phyloP scores from a whole-genome alignment of 495 filamentous ascomycete species.

The Lophiotrema nucula region DNA sequence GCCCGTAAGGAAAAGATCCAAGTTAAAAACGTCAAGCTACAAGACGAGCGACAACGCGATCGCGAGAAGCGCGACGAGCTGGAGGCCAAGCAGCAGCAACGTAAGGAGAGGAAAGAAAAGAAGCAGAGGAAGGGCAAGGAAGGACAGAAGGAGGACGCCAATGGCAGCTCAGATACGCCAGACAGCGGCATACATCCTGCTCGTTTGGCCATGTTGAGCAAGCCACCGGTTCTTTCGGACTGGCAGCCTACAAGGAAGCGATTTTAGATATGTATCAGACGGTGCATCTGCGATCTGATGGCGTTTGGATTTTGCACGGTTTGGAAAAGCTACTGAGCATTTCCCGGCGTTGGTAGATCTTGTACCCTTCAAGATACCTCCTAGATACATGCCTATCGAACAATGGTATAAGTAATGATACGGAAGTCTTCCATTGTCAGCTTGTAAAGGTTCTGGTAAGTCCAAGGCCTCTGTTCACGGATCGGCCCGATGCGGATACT shows the following conservation, averaged over 20 bases:
- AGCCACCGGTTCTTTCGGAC: not conserved
- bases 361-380: too few species aligned
- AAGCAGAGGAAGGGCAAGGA: slow-evolving; percentile 21
- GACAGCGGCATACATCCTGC: slow-evolving; percentile 40
- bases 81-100: slow-evolving; percentile 30
- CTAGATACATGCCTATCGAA: too few species aligned
- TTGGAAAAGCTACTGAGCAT: too few species aligned
- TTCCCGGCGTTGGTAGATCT: too few species aligned
- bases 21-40: slow-evolving; percentile 82
- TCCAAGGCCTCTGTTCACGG: not conserved
- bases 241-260: not conserved
- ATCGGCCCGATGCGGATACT: slow-evolving; percentile 11
- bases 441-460: too few species aligned
- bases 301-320: too few species aligned
- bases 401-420: too few species aligned
- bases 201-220: slow-evolving; percentile 33
- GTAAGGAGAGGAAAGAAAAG: slow-evolving; percentile 27
- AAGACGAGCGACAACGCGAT: slow-evolving; percentile 36
- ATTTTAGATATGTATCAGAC: not conserved
- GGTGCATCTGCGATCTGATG: too few species aligned
- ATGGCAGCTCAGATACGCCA: not conserved
- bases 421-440: too few species aligned
- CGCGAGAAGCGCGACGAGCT: slow-evolving; percentile 30
- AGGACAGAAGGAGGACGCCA: slow-evolving; percentile 1
- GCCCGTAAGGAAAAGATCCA: slow-evolving; percentile 71